Evolutionary conservation across 345 rosid species (phyloP), one percentile per base, ranked within the genome.

Genomic region (Turnera subulata): DNA sequence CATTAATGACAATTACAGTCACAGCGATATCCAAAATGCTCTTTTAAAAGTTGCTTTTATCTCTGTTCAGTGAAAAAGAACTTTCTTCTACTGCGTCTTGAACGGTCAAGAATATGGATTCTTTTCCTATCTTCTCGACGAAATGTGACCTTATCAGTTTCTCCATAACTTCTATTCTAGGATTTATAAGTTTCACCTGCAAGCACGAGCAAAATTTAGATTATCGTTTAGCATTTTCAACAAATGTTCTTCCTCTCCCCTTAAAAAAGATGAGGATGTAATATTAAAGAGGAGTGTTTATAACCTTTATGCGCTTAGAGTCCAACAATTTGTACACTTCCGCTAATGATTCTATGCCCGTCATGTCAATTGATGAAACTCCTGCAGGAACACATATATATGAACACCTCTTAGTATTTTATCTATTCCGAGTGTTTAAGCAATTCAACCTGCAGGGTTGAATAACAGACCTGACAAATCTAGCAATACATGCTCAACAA

Each of bases 121-220:
- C 90, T 66, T 71, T 88, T 19, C 96, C 96, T 12, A 80, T 50
- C 48, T 51, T 58, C 35, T 86, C 92, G 1, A 72, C 66, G 44
- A 91, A 80, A 17, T 80, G 63, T 0, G 98, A 66, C 55, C 75
- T 59, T 32, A 75, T 84, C 92, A 91, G 64, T 82, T 91, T 91
- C 75, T 91, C 98, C 73, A 88, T 22, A 2, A 88, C 92, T 25
- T 75, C 96, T 13, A 73, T 37, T 64, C 96, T 80, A 6, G 98
- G 96, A 51, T 91, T 88, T 53, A 91, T 67, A 53, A 91, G 55
- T 62, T 63, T 69, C 70, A 86, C 53, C 97, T 90, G 76, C 59
- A 66, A 45, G 13, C 1, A 63, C 24, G 6, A 19, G 3, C 6
- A 13, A 48, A 59, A 10, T 12, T 4, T 2, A 40, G n/a, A 40